Evolutionary conservation across 1,284 basidiomycete species (phyloP), one percentile per base, ranked within the genome.

Genomic region (Polyporus tsugae): DNA sequence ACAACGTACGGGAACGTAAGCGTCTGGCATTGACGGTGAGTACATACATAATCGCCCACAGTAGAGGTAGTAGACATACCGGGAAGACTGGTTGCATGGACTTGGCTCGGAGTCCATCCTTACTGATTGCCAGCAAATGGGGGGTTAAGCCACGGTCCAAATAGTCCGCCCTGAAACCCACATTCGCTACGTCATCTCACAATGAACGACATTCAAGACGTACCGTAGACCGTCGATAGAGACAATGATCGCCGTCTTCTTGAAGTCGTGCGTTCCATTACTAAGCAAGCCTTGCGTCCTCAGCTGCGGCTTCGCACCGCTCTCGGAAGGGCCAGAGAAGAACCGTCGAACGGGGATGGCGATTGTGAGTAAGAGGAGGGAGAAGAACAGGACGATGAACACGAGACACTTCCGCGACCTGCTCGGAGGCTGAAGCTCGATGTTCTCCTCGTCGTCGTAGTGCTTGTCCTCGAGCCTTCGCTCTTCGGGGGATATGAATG

Each of bases 81-180:
- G 96, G 96, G 74, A 97, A 97, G 19, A 96, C 81, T 25, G 96
- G 94, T 67, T 87, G 85, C 90, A 98, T 91, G 17, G 86, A 92
- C 77, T 95, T 93, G 1, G 95, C 95, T 42, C 93, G 85, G n/a
- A 97, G 76, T 0, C 95, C 95, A 75, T 91, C 85, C 79, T 91
- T 88, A 75, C 91, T 91, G 69, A 95, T 91, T 65, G 89, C 87
- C 55, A 95, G 80, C 19, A 96, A 80, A 77, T 95, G 89, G 0
- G 95, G 94, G 0, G 95, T 95, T 38, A 95, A 80, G 0, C 90
- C 91, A 63, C 93, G 85, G 76, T 95, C 91, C 49, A 97, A 85
- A 76, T 96, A 96, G 75, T 93, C 91, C 52, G 95, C 93, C 69
- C 94, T 94, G 62, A 53, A 22, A 29, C 53, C n/a, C 19, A 38